A percentile compares a stretch with the other conserved stretches of the same genome.
Conservation (phyloP, 805 yeast genomes). For the Candida andamanensis region DNA sequence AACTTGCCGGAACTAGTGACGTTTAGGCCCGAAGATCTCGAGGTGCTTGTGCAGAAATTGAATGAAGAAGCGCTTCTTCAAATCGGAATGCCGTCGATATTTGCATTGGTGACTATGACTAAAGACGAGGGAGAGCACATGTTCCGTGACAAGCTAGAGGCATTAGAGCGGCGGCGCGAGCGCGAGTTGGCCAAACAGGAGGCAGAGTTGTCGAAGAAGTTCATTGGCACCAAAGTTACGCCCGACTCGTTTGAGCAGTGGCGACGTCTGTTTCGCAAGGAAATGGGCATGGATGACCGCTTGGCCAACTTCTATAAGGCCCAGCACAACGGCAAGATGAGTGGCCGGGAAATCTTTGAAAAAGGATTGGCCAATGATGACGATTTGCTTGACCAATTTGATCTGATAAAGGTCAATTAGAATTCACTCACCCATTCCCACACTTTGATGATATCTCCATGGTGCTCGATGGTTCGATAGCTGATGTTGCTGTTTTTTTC, state of each 20-base stretch:
- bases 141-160: slow-evolving; percentile 44
- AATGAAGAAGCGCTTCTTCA: slow-evolving; percentile 66
- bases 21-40: slow-evolving; percentile 47
- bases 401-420: slow-evolving; percentile 7
- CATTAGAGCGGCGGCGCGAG: slow-evolving; percentile 40
- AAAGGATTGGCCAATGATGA: slow-evolving; percentile 76
- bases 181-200: slow-evolving; percentile 59
- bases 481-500: slow-evolving; percentile 66
- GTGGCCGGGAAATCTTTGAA: slow-evolving; percentile 89
- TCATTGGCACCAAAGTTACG: slow-evolving; percentile 87
- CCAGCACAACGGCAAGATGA: slow-evolving; percentile 72
- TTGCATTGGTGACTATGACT: slow-evolving; percentile 67
- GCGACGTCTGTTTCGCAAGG: slow-evolving; percentile 68
- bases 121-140: slow-evolving; percentile 77
- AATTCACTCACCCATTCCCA: slow-evolving; percentile 71
- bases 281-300: slow-evolving; percentile 62
- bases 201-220: slow-evolving; percentile 81
- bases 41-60: slow-evolving; percentile 33
- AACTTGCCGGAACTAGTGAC: slow-evolving; percentile 55
- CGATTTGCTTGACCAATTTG: slow-evolving; percentile 12
- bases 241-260: slow-evolving; percentile 66
- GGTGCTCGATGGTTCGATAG: slow-evolving; percentile 59
- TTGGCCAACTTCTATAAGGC: slow-evolving; percentile 44
- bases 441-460: slow-evolving; percentile 82
- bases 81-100: slow-evolving; percentile 88